Evolutionary conservation across 148 eudicot species (phyloP), one percentile per base, ranked within the genome.

Genomic region (Rhododendron molle): DNA sequence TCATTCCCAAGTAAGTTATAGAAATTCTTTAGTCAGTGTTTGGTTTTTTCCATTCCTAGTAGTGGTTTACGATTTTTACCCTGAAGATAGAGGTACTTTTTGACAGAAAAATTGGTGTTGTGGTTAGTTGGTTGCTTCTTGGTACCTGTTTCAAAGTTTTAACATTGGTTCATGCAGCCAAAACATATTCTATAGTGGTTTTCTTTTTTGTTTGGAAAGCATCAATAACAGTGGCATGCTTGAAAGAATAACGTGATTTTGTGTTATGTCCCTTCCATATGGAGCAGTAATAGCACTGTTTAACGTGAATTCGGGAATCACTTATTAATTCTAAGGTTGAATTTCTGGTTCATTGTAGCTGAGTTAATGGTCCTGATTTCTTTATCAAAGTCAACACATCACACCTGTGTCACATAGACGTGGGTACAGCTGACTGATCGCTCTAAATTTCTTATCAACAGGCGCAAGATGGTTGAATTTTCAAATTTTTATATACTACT

Each of bases 1-100:
- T 88, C 99, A 86, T 96, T 95, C 82, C 93, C 98, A 87, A 92
- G 99, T 96, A 90, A 93, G 95, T 88, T 62, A 15, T 78, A 78
- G 16, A 54, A 38, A 77, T 34, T 72, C 76, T 72, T 12, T 34
- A 5, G 10, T 16, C n/a, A n/a, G 23, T 73, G 76, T 72, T 3
- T 69, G 74, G 15, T 69, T 32, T 13, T 72, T 32, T 14, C 16
- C 38, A 0, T 8, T 71, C 7, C 1, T 10, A 7, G 0, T 69
- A 26, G 28, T n/a, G 34, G 1, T 69, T 36, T 5, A 3, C 1
- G 6, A 34, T 73, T 73, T 73, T 30, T 72, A n/a, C n/a, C 18
- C 43, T 30, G 7, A 28, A 14, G 34, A 28, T 15, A 34, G 6
- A 72, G 38, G 38, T 2, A 72, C 1, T 58, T 58, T 58, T 58